These are phyloP conservation scores for Westerdykella aurantiaca DNA, from an alignment of 2,329 filamentous ascomycete species.

Conservation along the genomic window DNA sequence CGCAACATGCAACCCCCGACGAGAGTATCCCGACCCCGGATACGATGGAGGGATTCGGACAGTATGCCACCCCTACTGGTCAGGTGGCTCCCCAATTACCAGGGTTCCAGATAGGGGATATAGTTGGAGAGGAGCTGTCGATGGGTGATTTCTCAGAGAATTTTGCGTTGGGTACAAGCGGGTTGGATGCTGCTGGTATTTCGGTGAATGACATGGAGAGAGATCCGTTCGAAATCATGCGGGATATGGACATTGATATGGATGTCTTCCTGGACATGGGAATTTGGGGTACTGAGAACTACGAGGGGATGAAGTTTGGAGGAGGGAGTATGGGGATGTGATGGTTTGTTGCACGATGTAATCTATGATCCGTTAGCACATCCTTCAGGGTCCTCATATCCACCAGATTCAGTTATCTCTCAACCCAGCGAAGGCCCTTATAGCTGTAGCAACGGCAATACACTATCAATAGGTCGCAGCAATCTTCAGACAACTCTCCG, in stretches of 20 bases:
- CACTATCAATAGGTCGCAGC: no score
- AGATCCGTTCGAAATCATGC: constrained; percentile 23
- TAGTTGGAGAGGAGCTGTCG: background rate
- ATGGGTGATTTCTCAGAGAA: background rate
- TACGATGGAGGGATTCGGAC: background rate
- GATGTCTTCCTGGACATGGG: constrained; percentile 31
- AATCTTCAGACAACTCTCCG: no score
- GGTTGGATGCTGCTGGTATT: background rate
- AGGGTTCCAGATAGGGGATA: background rate
- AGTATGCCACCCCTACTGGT: no score
- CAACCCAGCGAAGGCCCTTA: no score
- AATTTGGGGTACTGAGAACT: constrained; percentile 26
- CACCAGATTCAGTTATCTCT: no score
- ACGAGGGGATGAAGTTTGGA: constrained; percentile 26
- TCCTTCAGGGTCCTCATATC: no score
- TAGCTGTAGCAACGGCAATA: no score
- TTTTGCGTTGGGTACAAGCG: background rate
- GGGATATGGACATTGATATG: constrained; percentile 26
- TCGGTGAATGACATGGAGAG: background rate
- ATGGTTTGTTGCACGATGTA: background rate
- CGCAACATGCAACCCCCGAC: background rate
- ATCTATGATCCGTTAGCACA: no score
- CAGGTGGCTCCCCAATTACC: background rate
- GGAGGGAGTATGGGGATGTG: constrained; percentile 3
- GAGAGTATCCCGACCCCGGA: constrained; percentile 6